Conservation (phyloP, 768 basidiomycete genomes). For the Leccinum broughii region DNA sequence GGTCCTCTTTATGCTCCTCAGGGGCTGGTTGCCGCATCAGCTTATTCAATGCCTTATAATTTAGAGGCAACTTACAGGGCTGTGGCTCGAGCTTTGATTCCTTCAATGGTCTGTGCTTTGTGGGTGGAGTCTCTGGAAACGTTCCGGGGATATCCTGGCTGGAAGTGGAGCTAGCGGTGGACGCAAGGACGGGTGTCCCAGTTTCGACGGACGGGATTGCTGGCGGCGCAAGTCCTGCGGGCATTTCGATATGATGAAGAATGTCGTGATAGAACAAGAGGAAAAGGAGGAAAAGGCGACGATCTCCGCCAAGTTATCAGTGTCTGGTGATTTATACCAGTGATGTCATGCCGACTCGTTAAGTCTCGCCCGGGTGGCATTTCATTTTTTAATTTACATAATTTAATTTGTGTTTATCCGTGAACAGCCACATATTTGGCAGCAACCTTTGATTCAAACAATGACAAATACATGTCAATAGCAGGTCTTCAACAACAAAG, state of each 20-base stretch:
- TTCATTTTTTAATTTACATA: not conserved
- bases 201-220: conserved; percentile 18
- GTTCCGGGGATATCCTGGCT: not conserved
- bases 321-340: conserved; percentile 5
- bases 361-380: conserved; percentile 13
- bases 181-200: conserved; percentile 21
- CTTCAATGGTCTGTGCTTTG: not conserved
- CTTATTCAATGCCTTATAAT: not conserved
- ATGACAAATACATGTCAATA: conserved; percentile 11
- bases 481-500: not conserved
- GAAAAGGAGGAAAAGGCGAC: not conserved
- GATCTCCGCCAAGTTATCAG: conserved; percentile 4
- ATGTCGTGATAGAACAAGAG: not conserved
- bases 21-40: conserved; percentile 17
- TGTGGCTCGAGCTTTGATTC: conserved; percentile 1
- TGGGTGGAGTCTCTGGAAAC: not conserved
- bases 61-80: conserved; percentile 11
- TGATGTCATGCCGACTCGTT: conserved; percentile 29
- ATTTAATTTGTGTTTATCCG: not conserved
- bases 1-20: not conserved
- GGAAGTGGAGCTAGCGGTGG: conserved; percentile 1
- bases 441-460: conserved; percentile 14
- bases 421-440: conserved; percentile 11
- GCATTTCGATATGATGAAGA: conserved; percentile 10
- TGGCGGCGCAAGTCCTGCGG: conserved; percentile 12